Percentiles rank a stretch among this genome's conserved stretches.
Evolutionary conservation across 345 rosid species (phyloP).

Genomic region (Syzygium grande): DNA sequence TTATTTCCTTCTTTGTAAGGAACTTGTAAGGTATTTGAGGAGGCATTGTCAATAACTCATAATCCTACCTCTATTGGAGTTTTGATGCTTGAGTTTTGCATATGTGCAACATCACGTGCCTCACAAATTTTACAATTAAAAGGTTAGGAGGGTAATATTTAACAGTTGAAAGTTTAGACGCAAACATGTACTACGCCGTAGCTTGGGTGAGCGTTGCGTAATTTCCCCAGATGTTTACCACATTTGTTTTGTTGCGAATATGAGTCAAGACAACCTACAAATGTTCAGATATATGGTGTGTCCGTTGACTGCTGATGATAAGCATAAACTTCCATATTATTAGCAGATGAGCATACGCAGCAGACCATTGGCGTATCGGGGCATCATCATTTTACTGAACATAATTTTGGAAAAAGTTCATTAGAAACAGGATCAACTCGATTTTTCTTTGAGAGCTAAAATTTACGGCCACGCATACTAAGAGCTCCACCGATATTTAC

Average conservation of each 20-base stretch:
- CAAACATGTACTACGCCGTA: background rate
- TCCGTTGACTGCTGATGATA: background rate
- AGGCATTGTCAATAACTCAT: background rate
- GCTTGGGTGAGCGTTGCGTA: background rate
- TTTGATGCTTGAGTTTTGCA: background rate
- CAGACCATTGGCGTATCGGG: background rate
- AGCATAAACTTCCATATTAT: background rate
- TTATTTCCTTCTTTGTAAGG: background rate
- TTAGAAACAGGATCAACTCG: background rate
- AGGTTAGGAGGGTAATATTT: background rate
- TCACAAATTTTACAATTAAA: background rate
- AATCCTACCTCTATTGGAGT: background rate
- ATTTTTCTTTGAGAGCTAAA: background rate
- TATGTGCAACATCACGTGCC: background rate
- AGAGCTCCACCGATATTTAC: background rate
- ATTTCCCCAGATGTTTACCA: background rate
- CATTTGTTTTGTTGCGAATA: background rate
- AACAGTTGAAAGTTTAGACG: background rate
- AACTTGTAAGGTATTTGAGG: background rate
- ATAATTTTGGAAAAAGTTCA: background rate
- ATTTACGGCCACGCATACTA: background rate
- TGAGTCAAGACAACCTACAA: background rate
- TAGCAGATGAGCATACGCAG: background rate
- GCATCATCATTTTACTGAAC: background rate
- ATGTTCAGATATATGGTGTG: background rate